phyloP scores from a whole-genome alignment of 2,329 filamentous ascomycete species.

The Pseudocercospora eumusae region DNA sequence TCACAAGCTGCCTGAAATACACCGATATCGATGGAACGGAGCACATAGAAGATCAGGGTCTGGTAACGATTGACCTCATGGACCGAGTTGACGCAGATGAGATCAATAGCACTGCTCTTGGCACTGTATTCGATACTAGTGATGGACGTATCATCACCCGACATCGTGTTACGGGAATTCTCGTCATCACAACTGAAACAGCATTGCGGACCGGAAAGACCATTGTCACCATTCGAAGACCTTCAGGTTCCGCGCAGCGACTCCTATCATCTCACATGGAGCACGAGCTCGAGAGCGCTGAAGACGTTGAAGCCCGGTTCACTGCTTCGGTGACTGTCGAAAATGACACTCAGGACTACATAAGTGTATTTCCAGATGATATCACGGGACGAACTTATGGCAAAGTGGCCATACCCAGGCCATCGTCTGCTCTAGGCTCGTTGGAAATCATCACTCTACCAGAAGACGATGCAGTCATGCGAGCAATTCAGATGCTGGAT shows the following conservation, averaged over 20 bases:
- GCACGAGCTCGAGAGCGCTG: slow-evolving; percentile 16
- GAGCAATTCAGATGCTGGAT: slow-evolving; percentile 81
- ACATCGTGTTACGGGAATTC: slow-evolving; percentile 72
- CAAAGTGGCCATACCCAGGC: slow-evolving; percentile 55
- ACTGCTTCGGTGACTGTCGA: slow-evolving; percentile 31
- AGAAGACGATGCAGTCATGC: slow-evolving; percentile 57
- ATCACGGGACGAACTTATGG: slow-evolving; percentile 33
- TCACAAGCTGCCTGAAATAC: slow-evolving; percentile 78
- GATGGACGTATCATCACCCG: slow-evolving; percentile 68
- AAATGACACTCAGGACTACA: slow-evolving; percentile 28
- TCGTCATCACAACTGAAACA: slow-evolving; percentile 73
- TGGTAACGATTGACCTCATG: slow-evolving; percentile 84
- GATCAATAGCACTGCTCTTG: slow-evolving; percentile 66
- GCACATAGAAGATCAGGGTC: slow-evolving; percentile 83
- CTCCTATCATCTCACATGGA: slow-evolving; percentile 25
- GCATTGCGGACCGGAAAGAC: slow-evolving; percentile 48
- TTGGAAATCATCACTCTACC: slow-evolving; percentile 65
- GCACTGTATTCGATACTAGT: slow-evolving; percentile 59
- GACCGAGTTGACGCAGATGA: slow-evolving; percentile 46
- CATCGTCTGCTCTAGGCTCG: slow-evolving; percentile 35
- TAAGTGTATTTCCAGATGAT: slow-evolving; percentile 37
- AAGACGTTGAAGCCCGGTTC: slow-evolving; percentile 23
- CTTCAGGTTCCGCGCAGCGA: slow-evolving; percentile 35
- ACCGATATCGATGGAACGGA: slow-evolving; percentile 73
- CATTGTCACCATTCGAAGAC: slow-evolving; percentile 37